A percentile compares a stretch with the other conserved stretches of the same genome.
These are phyloP conservation scores for Albugo laibachii DNA, from an alignment of 352 stramenopile species.

Conservation along the genomic window DNA sequence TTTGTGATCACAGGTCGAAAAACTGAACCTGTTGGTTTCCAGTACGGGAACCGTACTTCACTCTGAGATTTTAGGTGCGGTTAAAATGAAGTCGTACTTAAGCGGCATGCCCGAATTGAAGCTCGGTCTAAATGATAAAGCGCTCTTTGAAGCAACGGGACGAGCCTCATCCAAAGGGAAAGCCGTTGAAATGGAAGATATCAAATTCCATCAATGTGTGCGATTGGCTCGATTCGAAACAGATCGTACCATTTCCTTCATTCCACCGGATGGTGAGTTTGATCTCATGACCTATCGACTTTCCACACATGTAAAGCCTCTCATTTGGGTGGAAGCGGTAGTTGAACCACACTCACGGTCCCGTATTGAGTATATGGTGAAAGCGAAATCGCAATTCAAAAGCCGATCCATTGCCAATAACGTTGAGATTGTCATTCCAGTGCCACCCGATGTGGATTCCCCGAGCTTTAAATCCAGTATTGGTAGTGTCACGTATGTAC, in stretches of 20 bases:
- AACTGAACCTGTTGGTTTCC: slow-evolving; percentile 91
- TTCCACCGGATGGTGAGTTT: slow-evolving; percentile 98
- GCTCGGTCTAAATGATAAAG: slow-evolving; percentile 98
- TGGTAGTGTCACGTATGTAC: slow-evolving; percentile 95
- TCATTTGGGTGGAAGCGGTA: slow-evolving; percentile 98
- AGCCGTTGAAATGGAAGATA: slow-evolving; percentile 98
- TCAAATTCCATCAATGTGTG: slow-evolving; percentile 99
- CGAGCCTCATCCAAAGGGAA: slow-evolving; percentile 80
- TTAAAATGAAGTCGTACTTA: slow-evolving; percentile 98
- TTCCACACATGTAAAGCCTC: slow-evolving; percentile 96
- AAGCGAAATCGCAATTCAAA: slow-evolving; percentile 99
- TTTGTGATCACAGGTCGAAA: slow-evolving; percentile 61
- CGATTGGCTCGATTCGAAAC: slow-evolving; percentile 98
- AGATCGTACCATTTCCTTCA: slow-evolving; percentile 99
- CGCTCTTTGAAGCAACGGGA: slow-evolving; percentile 96
- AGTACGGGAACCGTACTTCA: slow-evolving; percentile 96
- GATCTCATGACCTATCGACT: slow-evolving; percentile 98
- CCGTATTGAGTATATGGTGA: slow-evolving; percentile 97
- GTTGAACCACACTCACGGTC: slow-evolving; percentile 94
- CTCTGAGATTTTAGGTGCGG: slow-evolving; percentile 94
- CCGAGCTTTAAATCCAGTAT: slow-evolving; percentile 97
- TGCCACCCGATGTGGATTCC: slow-evolving; percentile 96
- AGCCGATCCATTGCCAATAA: slow-evolving; percentile 96
- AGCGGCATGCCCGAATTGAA: slow-evolving; percentile 99
- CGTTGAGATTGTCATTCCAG: slow-evolving; percentile 99